Base-by-base conservation (phyloP, 2,329 filamentous ascomycete genomes). In the Penicillium sp. region DNA sequence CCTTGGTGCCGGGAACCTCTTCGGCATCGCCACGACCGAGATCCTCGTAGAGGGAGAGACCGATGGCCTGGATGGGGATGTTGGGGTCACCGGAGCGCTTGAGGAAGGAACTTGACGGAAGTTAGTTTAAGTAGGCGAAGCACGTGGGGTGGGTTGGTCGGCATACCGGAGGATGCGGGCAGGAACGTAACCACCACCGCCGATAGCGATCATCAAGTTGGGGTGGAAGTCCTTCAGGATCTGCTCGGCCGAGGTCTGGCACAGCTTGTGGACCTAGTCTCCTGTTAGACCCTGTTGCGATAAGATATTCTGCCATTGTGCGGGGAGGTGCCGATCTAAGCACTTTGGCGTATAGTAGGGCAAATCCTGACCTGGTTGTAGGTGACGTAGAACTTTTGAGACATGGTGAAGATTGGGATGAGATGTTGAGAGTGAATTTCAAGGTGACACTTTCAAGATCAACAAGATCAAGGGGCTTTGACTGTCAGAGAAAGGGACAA, bases 31-130 rank as follows among this genome's bases (percentile, higher is more conserved):
- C 82, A 59, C 82, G 81, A 56, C 80, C 80, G 45, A 97, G 88
- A 60, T 86, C 83, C 79, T 99, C 94, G 82, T 99, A 99, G 52
- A 99, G 87, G 21, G 93, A 97, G 61, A 99, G 88, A 46, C 94
- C 94, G 75, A 99, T 99, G 62, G 94, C 94, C 83, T 99, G 94
- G 77, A 99, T 99, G 64, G 94, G 93, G 70, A 99, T 99, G 81
- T 99, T 99, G 77, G 92, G 87, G 59, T 82, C 84, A 66, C 89
- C 91, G 56, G 90, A 83, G 72, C 86, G 85, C 83, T 96, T 97
- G 75, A 99, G 89, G 83, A 99, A 99, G 18, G 94, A 97, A 61
- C 80, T 79, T 27, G 24, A 27, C 8, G 65, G 18, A 18, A 18
- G 18, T 18, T 68, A 16, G 8, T 7, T 27, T 54, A 18, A 54